Evolutionary conservation across 306 rosid genomes (phyloP).

Genomic region (Gleditsia sinensis): DNA sequence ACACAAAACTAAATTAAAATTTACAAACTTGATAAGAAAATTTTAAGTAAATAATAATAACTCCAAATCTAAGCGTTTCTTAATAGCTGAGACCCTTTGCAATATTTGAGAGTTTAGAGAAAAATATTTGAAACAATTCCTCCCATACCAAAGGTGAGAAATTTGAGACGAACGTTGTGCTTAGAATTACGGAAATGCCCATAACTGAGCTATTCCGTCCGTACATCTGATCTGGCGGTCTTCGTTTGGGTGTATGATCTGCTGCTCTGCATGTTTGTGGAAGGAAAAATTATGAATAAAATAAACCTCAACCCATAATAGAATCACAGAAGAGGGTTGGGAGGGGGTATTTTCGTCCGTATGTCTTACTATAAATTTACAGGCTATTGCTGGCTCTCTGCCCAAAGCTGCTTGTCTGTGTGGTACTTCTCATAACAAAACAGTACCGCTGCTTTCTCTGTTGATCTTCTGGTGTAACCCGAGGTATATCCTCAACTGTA

Average conservation of each 20-base stretch:
- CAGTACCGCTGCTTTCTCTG: not conserved
- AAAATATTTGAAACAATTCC: too few species aligned
- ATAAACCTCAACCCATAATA: not conserved
- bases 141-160: too few species aligned
- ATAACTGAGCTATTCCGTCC: not conserved
- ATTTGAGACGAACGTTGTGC: not conserved
- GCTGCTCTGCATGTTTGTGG: not conserved
- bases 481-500: not conserved
- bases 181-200: not conserved
- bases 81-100: too few species aligned
- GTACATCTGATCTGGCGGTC: not conserved
- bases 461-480: not conserved
- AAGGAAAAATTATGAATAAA: not conserved
- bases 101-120: too few species aligned
- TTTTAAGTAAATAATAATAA: too few species aligned
- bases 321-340: not conserved
- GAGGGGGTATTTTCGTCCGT: not conserved
- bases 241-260: not conserved
- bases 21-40: too few species aligned
- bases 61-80: too few species aligned
- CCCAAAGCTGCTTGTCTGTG: not conserved
- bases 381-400: not conserved
- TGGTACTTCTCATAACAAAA: not conserved
- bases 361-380: not conserved
- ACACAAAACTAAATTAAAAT: too few species aligned